Percentiles rank a stretch among this genome's conserved stretches.
phyloP scores from a whole-genome alignment of 2,329 filamentous ascomycete species.

The Neoascochyta sp. region DNA sequence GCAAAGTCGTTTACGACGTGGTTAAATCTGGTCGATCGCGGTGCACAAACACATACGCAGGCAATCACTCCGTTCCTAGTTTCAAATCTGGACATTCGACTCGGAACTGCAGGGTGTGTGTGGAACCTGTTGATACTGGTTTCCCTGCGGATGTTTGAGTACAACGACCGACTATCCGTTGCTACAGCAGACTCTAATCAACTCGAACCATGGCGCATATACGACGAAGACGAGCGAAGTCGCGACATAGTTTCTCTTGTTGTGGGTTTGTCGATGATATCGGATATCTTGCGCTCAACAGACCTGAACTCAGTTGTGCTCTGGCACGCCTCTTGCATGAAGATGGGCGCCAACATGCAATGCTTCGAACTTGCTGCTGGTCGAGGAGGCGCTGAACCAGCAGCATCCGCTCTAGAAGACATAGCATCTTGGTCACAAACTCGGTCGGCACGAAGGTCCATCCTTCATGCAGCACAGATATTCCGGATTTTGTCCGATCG shows the following conservation, averaged over 20 bases:
- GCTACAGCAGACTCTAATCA: conserved; percentile 25
- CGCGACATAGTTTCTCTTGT: conserved; percentile 38
- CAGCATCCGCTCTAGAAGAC: conserved; percentile 49
- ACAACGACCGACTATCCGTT: conserved; percentile 32
- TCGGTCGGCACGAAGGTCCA: conserved; percentile 48
- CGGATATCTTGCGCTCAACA: conserved; percentile 40
- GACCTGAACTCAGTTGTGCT: conserved; percentile 51
- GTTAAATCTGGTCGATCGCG: conserved; percentile 30
- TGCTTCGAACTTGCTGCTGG: conserved; percentile 54
- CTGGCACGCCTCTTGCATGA: conserved; percentile 54
- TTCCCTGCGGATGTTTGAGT: conserved; percentile 32
- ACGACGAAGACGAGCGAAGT: conserved; percentile 48
- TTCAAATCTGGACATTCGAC: too few relatives aligned
- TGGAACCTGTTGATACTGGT: conserved; percentile 32
- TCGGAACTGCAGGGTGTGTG: too few relatives aligned
- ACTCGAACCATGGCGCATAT: conserved; percentile 41
- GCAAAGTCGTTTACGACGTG: conserved; percentile 38
- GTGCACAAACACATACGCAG: conserved; percentile 27
- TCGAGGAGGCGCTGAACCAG: conserved; percentile 46
- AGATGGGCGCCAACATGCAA: conserved; percentile 50
- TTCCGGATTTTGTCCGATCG: conserved; percentile 51
- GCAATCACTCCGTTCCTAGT: conserved; percentile 29
- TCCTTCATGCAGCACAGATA: conserved; percentile 52
- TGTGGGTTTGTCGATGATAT: conserved; percentile 26
- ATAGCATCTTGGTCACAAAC: conserved; percentile 52